A percentile compares a stretch with the other conserved stretches of the same genome.
These are phyloP conservation scores for Porodaedalea pini DNA, from an alignment of 1,284 basidiomycete species.

Conservation along the genomic window DNA sequence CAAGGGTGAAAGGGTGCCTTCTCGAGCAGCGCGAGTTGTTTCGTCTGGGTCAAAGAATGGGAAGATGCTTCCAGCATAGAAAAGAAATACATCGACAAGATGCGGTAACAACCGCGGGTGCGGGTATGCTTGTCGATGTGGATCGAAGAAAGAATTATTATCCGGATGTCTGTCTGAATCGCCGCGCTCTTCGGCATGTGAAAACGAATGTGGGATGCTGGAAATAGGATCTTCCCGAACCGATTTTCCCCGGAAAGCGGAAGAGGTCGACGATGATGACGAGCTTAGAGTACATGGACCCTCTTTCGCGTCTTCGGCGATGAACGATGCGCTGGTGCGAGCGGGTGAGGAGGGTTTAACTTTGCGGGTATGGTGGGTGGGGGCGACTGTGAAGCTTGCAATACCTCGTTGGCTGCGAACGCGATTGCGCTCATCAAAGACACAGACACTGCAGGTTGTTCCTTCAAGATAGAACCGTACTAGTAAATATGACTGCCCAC, in stretches of 20 bases:
- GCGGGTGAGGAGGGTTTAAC: background rate
- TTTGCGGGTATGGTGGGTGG: background rate
- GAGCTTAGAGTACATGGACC: background rate
- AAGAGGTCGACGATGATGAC: background rate
- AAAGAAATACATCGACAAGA: conserved; percentile 10
- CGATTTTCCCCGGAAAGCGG: background rate
- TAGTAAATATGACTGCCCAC: background rate
- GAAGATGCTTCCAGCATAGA: conserved; percentile 9
- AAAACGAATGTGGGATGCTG: too few relatives aligned
- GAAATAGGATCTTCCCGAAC: background rate
- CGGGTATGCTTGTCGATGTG: conserved; percentile 7
- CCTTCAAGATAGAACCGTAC: background rate
- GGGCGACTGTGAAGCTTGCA: conserved; percentile 13
- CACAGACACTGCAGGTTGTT: background rate
- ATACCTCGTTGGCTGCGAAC: conserved; percentile 15
- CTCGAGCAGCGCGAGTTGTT: background rate
- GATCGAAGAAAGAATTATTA: conserved; percentile 8
- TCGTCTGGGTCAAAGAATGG: conserved; percentile 12
- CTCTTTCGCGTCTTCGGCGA: background rate
- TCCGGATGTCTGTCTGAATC: background rate
- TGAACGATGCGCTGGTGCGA: background rate
- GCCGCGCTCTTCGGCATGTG: too few relatives aligned
- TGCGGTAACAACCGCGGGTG: conserved; percentile 11
- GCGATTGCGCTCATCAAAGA: conserved; percentile 13
- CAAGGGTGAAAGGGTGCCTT: conserved; percentile 3